Base-by-base conservation (phyloP, 352 stramenopile genomes). In the Blastocystis sp. region DNA sequence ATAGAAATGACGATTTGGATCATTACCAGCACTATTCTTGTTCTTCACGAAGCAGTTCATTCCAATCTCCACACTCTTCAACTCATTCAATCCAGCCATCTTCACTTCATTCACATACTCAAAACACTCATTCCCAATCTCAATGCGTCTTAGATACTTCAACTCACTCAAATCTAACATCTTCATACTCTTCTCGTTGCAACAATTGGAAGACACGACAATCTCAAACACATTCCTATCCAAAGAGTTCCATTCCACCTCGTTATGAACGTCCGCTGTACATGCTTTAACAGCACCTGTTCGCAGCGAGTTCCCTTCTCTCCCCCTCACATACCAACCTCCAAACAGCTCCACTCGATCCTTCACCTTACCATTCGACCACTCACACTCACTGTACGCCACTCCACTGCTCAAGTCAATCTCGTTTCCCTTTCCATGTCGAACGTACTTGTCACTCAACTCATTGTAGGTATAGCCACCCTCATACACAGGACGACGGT, bases 401-500 rank as follows among this genome's bases (percentile, higher is more conserved):
- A 50, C 35, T 21, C 71, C 50, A 6, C 4, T 65, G 0, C 35
- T 12, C 24, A 16, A 3, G 35, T 81, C 45, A 37, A 81, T 31
- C 29, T 31, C 26, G 37, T 31, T 55, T 37, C 71, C 71, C 21
- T 50, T 19, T 29, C 71, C 71, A 33, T 81, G 29, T 29, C 71
- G 10, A 2, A 67, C 1, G 51, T 63, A 81, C 35, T 33, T 3
- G 16, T 63, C 26, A 6, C 6, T 63, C n/a, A 10, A 6, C 26
- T 81, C 71, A 39, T 81, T 50, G 66, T 33, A 81, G 10, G 3
- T 9, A 37, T 81, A 81, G 9, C 71, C 71, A 31, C 71, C 71
- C 2, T 66, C 24, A 24, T 66, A 81, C 10, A 81, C 24, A 4
- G 71, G 71, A 63, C 26, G n/a, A 2, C 71, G 50, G 24, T 81